A percentile compares a stretch with the other conserved stretches of the same genome.
These are phyloP conservation scores for Cadophora luteo-olivacea DNA, from an alignment of 2,329 filamentous ascomycete genomes.

Conservation along the genomic window DNA sequence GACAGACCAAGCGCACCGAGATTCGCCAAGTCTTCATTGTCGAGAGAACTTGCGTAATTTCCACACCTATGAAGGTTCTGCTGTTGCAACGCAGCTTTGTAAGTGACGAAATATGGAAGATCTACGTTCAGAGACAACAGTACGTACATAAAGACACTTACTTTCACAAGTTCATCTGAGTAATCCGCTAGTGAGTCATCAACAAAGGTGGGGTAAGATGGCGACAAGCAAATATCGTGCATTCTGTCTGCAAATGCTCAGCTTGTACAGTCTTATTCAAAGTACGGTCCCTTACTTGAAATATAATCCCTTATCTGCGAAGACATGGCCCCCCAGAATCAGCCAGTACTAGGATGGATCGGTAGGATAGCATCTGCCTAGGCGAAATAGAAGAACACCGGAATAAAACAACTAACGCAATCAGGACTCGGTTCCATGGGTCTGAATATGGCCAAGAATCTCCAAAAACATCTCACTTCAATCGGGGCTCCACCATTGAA, in stretches of 20 bases:
- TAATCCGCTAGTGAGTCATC: slow-evolving; percentile 10
- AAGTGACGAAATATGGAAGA: too few species aligned
- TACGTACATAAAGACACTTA: background rate
- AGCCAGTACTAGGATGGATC: slow-evolving; percentile 15
- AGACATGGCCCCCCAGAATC: slow-evolving; percentile 4
- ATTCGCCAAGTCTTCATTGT: too few species aligned
- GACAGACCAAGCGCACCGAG: too few species aligned
- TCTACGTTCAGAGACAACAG: background rate
- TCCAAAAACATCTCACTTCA: slow-evolving; percentile 37
- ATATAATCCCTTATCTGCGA: background rate
- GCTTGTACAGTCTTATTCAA: background rate
- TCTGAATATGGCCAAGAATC: slow-evolving; percentile 36
- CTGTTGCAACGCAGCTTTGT: too few species aligned
- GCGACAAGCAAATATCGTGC: background rate
- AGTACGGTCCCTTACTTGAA: background rate
- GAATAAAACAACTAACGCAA: background rate
- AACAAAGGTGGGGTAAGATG: slow-evolving; percentile 6
- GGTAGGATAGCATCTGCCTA: background rate
- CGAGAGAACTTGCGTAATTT: too few species aligned
- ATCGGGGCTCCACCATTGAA: slow-evolving; percentile 36
- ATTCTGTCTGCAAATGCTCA: background rate
- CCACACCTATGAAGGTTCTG: too few species aligned
- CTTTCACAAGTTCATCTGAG: background rate
- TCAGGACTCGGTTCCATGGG: slow-evolving; percentile 41
- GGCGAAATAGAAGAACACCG: background rate